Base-by-base conservation (phyloP, 139 green algal genomes). In the Chlorella vulgaris region DNA sequence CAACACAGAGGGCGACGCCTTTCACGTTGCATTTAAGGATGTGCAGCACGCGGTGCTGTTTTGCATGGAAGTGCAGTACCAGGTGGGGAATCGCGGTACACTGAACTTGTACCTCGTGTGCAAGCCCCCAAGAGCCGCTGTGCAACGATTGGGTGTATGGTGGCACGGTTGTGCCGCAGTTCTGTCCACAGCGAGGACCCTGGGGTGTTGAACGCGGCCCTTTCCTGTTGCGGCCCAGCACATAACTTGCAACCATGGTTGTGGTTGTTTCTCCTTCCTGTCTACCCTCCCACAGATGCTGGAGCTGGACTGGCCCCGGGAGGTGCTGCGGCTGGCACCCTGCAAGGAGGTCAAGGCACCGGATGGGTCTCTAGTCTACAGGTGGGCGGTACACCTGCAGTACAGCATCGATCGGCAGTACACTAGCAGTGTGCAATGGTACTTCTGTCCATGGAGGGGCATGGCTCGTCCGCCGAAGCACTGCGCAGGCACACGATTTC, bases 1-100 rank as follows among this genome's bases (percentile, higher is more conserved):
- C 78, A 90, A 89, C 80, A 96, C 92, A 40, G 74, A 80, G 74
- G 93, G 92, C 2, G 92, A 96, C 78, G 88, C 88, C 55, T 97
- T 96, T 82, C 85, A 91, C 22, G 81, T 95, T 21, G 93, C 93
- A 1, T 96, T 96, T 84, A 88, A 81, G 26, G 81, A 74, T 19
- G 80, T 91, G 50, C 65, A 71, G 33, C 78, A 87, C 26, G 93
- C 93, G 0, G 84, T 95, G 31, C 76, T 81, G 4, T 96, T 95
- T 69, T 94, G 90, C 87, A 82, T 95, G 79, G 89, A 94, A 21
- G 75, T 90, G 15, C 93, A 97, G 83, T 92, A 93, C 81, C 79
- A 81, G 73, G 58, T 84, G 58, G 28, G 58, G 35, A 2, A 18
- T 22, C 13, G 63, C 13, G 31, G 10, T 10, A 58, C 47, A 58